Evolutionary conservation across 768 basidiomycete genomes (phyloP).

Genomic region (Leccinum variicolor): DNA sequence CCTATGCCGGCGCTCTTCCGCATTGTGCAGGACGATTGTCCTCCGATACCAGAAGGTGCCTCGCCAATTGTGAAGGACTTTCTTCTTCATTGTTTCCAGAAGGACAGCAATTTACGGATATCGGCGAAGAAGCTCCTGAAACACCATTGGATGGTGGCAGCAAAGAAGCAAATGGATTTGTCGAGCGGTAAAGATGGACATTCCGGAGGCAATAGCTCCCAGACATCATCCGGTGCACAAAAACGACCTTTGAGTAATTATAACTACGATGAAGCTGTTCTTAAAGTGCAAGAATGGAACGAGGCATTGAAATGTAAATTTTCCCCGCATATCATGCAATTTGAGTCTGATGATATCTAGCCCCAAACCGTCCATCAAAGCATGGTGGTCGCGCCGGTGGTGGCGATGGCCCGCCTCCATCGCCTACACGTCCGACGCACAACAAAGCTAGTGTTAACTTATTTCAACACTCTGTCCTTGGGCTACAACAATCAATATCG

Average conservation of each 20-base stretch:
- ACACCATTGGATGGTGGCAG: conserved; percentile 95
- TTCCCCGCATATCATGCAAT: conserved; percentile 13
- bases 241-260: conserved; percentile 68
- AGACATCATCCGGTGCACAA: conserved; percentile 32
- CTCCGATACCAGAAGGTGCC: conserved; percentile 93
- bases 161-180: conserved; percentile 66
- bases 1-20: conserved; percentile 99
- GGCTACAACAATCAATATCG: conserved; percentile 34
- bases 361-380: conserved; percentile 73
- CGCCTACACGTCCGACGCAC: conserved; percentile 37
- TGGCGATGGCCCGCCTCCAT: conserved; percentile 40
- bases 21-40: conserved; percentile 97
- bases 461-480: conserved; percentile 32
- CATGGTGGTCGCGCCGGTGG: conserved; percentile 43
- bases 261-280: conserved; percentile 90
- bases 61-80: conserved; percentile 97
- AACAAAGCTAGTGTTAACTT: conserved; percentile 25
- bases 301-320: conserved; percentile 84
- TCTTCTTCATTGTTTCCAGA: conserved; percentile 96
- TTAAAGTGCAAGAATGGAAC: conserved; percentile 98
- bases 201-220: conserved; percentile 32
- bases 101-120: conserved; percentile 92
- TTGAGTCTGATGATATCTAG: conserved; percentile 33
- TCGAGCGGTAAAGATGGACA: conserved; percentile 28
- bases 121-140: conserved; percentile 88